Percentiles rank a stretch among this genome's conserved stretches.
Evolutionary conservation across 1,284 basidiomycete genomes (phyloP).

Genomic region (Inonotus hispidus): DNA sequence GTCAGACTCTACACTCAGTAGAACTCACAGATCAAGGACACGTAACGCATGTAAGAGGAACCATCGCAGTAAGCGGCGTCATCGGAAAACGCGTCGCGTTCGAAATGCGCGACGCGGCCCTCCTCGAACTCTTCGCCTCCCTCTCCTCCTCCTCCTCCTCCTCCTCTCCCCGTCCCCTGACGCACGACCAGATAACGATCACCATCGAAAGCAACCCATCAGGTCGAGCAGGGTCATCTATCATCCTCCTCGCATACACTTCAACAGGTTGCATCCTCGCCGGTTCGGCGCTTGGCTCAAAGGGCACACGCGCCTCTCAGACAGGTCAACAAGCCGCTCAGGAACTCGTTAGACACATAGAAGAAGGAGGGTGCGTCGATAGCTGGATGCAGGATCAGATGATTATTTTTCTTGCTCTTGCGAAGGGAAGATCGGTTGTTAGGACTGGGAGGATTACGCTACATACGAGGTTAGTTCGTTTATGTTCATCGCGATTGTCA

Average conservation of each 20-base stretch:
- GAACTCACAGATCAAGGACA: constrained; percentile 47
- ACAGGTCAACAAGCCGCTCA: constrained; percentile 56
- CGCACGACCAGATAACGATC: constrained; percentile 22
- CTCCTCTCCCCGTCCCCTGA: neutral
- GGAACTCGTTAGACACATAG: constrained; percentile 48
- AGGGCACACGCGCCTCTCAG: constrained; percentile 35
- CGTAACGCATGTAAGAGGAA: constrained; percentile 46
- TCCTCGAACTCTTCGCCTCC: neutral
- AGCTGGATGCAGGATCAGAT: constrained; percentile 67
- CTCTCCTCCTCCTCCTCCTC: too few species aligned
- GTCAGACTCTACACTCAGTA: constrained; percentile 40
- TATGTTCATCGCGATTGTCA: too few species aligned
- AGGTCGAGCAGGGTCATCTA: constrained; percentile 52
- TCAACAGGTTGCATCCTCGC: constrained; percentile 57
- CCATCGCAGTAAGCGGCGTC: constrained; percentile 54
- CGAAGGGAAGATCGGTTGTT: constrained; percentile 53
- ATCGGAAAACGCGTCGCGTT: constrained; percentile 47
- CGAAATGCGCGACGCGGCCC: constrained; percentile 50
- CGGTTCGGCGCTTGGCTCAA: constrained; percentile 55
- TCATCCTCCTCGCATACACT: constrained; percentile 67
- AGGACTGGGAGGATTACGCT: constrained; percentile 50
- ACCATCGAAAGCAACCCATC: constrained; percentile 35
- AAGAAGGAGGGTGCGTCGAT: constrained; percentile 62
- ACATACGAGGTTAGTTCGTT: constrained; percentile 61
- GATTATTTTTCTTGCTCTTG: constrained; percentile 67